Evolutionary conservation across 2,329 filamentous ascomycete species (phyloP), one percentile per base, ranked within the genome.

Genomic region (Arthrobotrys megalospora): DNA sequence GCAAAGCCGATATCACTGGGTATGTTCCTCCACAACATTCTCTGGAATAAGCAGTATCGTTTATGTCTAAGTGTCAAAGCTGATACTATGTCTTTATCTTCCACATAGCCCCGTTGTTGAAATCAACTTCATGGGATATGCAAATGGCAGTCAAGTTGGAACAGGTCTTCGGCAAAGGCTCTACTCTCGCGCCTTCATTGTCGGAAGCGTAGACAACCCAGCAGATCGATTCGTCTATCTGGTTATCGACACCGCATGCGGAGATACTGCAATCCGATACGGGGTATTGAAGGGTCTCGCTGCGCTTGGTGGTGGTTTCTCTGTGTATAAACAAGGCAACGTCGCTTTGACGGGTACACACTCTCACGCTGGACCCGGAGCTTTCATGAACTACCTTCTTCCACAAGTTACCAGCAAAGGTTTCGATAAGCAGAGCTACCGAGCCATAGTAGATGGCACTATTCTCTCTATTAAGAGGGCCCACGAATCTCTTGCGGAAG

Each of bases 301-400:
- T 45, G 86, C 85, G 0, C 85, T 97, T 6, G 95, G 91, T 2
- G 97, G 94, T 83, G 86, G 88, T 0, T 78, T 68, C 28, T 50
- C 75, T 12, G 85, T 91, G 32, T 98, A 97, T 84, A 89, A 88
- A 55, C 89, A 92, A 82, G 88, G 92, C 81, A 98, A 97, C 82
- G 85, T 97, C 41, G 95, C 95, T 38, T 89, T 98, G 21, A 97
- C 93, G 0, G 95, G 94, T 67, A 98, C 95, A 0, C 95, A 98
- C 84, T 96, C 93, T 28, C 95, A 98, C 85, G 91, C 94, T 24
- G 95, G 94, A 0, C 94, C 95, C 0, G 95, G 92, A 1, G 95
- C 92, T 5, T 98, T 94, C 93, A 87, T 96, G 83, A 98, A 98
- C 85, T 98, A 97, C 83, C 88, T 98, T 8, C 87, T 97, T 5